Conservation (phyloP, 2,329 filamentous ascomycete genomes). For the Achaetomium macrosporum region DNA sequence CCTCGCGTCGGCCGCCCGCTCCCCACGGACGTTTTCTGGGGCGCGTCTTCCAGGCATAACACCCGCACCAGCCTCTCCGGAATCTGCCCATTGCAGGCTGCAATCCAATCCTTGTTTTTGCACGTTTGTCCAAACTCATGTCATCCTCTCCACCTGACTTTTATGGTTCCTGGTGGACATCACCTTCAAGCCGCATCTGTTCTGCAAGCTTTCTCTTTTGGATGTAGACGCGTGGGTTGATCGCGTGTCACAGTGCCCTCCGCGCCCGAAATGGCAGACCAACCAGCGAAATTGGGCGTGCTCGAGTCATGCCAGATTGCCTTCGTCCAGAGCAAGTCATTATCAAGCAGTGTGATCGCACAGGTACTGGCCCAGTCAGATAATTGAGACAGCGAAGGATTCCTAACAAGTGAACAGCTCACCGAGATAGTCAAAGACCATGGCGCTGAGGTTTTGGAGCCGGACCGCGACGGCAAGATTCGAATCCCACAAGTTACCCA, state of each 20-base stretch:
- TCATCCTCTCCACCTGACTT: background rate
- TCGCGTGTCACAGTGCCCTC: conserved; percentile 10
- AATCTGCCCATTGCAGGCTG: background rate
- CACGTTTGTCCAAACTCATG: background rate
- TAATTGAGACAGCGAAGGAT: background rate
- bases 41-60: conserved; percentile 13
- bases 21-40: conserved; percentile 13
- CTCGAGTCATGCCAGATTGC: conserved; percentile 21
- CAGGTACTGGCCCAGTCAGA: conserved; percentile 10
- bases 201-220: background rate
- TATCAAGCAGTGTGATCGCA: conserved; percentile 20
- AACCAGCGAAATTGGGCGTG: conserved; percentile 13
- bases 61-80: background rate
- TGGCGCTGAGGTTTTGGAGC: conserved; percentile 45
- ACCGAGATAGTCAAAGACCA: conserved; percentile 36
- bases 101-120: background rate
- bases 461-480: conserved; percentile 43
- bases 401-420: conserved; percentile 12
- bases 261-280: conserved; percentile 19
- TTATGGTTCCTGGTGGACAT: background rate
- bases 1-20: conserved; percentile 15
- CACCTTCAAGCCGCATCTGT: background rate
- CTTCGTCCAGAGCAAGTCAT: conserved; percentile 25
- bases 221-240: conserved; percentile 16
- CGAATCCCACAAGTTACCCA: conserved; percentile 47